Conservation (phyloP, 2,329 filamentous ascomycete genomes). For the Aureobasidium sp. region DNA sequence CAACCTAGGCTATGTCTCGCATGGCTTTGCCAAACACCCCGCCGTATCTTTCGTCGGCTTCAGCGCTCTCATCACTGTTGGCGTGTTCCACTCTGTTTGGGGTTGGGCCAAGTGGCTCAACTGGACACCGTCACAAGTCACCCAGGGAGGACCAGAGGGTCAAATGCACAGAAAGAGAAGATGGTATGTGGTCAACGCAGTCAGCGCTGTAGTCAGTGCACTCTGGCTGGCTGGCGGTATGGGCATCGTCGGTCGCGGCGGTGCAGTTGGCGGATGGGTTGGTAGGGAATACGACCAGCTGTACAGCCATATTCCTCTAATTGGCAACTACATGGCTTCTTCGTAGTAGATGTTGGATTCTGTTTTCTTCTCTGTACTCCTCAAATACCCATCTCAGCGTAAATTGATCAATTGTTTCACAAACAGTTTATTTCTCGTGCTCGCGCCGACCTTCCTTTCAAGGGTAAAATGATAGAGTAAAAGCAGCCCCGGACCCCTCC, state of each 20-base stretch:
- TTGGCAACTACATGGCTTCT: constrained; percentile 40
- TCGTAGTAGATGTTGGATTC: background rate
- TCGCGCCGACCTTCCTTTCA: background rate
- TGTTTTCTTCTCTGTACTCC: background rate
- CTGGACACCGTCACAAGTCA: constrained; percentile 49
- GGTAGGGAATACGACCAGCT: constrained; percentile 71
- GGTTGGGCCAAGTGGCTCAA: constrained; percentile 78
- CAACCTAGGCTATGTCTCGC: constrained; percentile 71
- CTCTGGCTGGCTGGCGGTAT: constrained; percentile 79
- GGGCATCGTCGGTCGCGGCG: constrained; percentile 66
- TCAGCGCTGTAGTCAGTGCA: constrained; percentile 48
- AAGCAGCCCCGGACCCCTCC: background rate
- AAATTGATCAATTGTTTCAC: background rate
- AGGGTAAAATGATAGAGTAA: constrained; percentile 8
- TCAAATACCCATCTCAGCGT: constrained; percentile 2
- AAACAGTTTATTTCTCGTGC: background rate
- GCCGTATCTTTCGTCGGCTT: constrained; percentile 62
- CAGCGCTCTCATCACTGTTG: constrained; percentile 55
- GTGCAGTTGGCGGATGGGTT: constrained; percentile 66
- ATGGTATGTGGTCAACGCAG: constrained; percentile 64
- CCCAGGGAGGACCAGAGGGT: constrained; percentile 39
- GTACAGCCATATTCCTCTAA: constrained; percentile 51
- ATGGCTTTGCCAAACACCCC: constrained; percentile 71
- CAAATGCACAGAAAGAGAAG: constrained; percentile 51
- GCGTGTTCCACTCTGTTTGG: constrained; percentile 73